Base-by-base conservation (phyloP, 768 basidiomycete genomes). In the Grammothele lineata region DNA sequence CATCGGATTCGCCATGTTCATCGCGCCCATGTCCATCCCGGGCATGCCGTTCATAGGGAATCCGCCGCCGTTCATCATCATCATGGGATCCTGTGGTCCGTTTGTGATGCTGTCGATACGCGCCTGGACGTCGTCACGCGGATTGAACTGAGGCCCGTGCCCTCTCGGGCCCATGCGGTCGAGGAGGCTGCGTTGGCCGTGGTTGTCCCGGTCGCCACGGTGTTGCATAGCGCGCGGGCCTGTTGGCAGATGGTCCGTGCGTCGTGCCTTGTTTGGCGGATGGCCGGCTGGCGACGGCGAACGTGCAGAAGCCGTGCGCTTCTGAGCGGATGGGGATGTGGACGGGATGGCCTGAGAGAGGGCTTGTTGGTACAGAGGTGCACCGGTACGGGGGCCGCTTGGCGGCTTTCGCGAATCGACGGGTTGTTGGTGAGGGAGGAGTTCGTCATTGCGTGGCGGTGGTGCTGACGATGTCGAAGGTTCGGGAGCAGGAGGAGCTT, bases 221-320 rank as follows among this genome's bases (percentile, higher is more conserved):
- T 59, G 60, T 18, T 68, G 62, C 89, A 93, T 92, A 2, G 89
- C 90, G 42, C 92, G 78, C 17, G 92, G 92, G 19, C 87, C 91
- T 2, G 85, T 86, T 1, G 92, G 92, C 1, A 87, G 69, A 14
- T 30, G 27, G 53, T 91, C 88, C 23, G 75, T 83, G 51, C 86
- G 79, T 53, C 87, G 75, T 11, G 78, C 67, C 64, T 92, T 92
- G 57, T 79, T 80, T 5, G 85, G 45, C 15, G 61, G 81, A 45
- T 66, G 70, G 12, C 78, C 80, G 8, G 81, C 80, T 8, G 85
- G 84, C 15, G 76, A 76, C 4, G 76, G 72, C 11, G 86, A 86
- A 24, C 84, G 78, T 32, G 78, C 78, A 27, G 80, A 82, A 14
- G 80, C 77, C 3, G 78, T 59, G 51, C 85, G 78, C 64, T 86